A percentile compares a stretch with the other conserved stretches of the same genome.
These are phyloP conservation scores for Botrytis medusae DNA, from an alignment of 2,329 filamentous ascomycete species.

Conservation along the genomic window DNA sequence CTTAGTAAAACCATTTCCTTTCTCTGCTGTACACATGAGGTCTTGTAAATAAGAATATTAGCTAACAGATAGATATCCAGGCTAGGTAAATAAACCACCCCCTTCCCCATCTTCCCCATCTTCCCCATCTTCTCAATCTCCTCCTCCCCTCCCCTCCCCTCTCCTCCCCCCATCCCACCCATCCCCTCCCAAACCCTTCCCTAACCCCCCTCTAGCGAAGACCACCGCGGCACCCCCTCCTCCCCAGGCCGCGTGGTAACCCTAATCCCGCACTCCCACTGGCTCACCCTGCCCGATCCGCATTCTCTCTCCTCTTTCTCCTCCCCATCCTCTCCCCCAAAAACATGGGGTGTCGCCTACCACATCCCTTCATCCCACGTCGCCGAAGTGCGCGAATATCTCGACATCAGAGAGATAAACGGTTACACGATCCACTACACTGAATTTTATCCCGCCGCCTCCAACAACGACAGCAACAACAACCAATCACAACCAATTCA, in stretches of 20 bases:
- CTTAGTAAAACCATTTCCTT: neutral
- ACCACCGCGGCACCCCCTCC: slow-evolving; percentile 89
- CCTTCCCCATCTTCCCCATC: neutral
- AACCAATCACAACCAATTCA: slow-evolving; percentile 40
- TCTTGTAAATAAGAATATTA: slow-evolving; percentile 5
- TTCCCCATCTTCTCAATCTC: too few species aligned
- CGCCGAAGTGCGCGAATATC: slow-evolving; percentile 79
- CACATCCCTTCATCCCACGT: slow-evolving; percentile 73
- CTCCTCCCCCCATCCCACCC: too few species aligned
- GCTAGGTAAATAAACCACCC: slow-evolving; percentile 37
- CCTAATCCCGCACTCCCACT: slow-evolving; percentile 80
- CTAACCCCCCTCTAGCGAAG: slow-evolving; percentile 60
- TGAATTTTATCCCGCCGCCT: slow-evolving; percentile 65
- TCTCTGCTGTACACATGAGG: neutral
- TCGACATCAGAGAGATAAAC: slow-evolving; percentile 96
- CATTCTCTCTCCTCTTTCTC: neutral
- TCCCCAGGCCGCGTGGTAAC: slow-evolving; percentile 90
- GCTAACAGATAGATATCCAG: slow-evolving; percentile 28
- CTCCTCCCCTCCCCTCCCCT: too few species aligned
- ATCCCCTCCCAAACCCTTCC: slow-evolving; percentile 12
- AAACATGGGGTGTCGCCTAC: slow-evolving; percentile 91
- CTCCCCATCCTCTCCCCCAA: slow-evolving; percentile 53
- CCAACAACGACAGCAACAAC: slow-evolving; percentile 34
- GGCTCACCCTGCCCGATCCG: slow-evolving; percentile 70
- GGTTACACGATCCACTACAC: slow-evolving; percentile 94